Evolutionary conservation across 495 filamentous ascomycete species (phyloP).

Genomic region (Stereocaulon alpinum): DNA sequence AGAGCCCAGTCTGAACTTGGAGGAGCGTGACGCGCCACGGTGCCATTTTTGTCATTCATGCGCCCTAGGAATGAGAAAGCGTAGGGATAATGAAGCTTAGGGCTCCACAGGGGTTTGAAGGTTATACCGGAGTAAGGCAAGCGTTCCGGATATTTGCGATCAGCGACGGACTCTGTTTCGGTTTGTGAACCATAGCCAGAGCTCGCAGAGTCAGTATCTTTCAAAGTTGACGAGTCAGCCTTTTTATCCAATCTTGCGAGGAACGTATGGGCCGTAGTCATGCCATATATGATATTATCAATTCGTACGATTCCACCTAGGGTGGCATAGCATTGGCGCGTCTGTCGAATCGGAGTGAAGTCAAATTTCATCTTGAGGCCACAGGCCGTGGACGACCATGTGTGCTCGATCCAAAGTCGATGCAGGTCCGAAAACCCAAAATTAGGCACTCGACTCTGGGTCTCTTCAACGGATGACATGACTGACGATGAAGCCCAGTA

Average conservation of each 20-base stretch:
- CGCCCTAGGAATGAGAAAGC: constrained; percentile 3
- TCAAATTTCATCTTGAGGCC: constrained; percentile 3
- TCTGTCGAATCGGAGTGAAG: background rate
- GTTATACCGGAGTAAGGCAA: too few relatives aligned
- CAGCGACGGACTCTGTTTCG: background rate
- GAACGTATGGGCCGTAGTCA: constrained; percentile 6
- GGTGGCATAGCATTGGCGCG: background rate
- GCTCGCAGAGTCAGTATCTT: background rate
- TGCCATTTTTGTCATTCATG: background rate
- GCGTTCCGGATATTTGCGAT: background rate
- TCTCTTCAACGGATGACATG: background rate
- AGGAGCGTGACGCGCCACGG: too few relatives aligned
- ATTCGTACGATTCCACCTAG: background rate
- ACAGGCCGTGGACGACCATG: background rate
- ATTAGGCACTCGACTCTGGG: background rate
- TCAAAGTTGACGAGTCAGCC: background rate
- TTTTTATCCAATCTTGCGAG: background rate
- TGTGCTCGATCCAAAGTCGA: constrained; percentile 2
- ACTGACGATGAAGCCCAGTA: constrained; percentile 4
- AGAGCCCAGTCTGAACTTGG: constrained; percentile 2
- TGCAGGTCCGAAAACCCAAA: background rate
- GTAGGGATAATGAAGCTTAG: background rate
- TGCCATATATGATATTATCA: background rate
- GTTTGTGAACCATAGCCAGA: background rate
- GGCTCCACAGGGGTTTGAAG: too few relatives aligned